Base-by-base conservation (phyloP, 1,139 yeast species). In the Saccharomycopsis hybrid region DNA sequence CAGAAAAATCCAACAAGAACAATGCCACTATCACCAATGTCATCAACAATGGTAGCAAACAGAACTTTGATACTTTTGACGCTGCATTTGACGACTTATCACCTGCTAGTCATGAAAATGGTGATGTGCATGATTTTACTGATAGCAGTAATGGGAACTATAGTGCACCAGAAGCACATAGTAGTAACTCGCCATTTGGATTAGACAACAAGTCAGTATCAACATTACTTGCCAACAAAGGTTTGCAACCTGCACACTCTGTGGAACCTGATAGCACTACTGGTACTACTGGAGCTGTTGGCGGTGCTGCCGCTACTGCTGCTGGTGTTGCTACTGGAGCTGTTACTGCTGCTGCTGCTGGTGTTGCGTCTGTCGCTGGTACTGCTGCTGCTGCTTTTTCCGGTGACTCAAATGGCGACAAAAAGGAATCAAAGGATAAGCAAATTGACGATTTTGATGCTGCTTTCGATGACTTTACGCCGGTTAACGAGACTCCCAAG, bases 331-430 rank as follows among this genome's bases (percentile, higher is more conserved):
- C 40, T 24, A 7, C 11, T 9, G n/a, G 11, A 7, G 40, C 7
- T 18, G 18, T 18, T 18, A 18, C 18, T 18, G 18, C 18, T 18
- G 18, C 18, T 18, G 18, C 18, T 18, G 18, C 18, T 18, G 18
- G 18, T 18, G 18, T 18, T 18, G 18, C 18, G 18, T 18, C 46
- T 11, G 25, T n/a, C 8, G 18, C 11, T 9, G n/a, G 11, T 24
- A 48, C 48, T 41, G 29, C 43, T n/a, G 36, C 46, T 32, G 32
- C 25, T 32, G 39, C 35, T 13, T 43, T 49, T 41, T 70, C 72
- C 50, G 89, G 83, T 25, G 8, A 39, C n/a, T 45, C 31, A 5
- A 30, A 33, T 25, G 31, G 40, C 8, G 40, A 39, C 18, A 36
- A 32, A 18, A 42, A 42, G 24, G 40, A 33, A 7, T 33, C 35